These are phyloP conservation scores for Carex cristatella DNA, from an alignment of 176 grass and related monocot species.

Conservation along the genomic window DNA sequence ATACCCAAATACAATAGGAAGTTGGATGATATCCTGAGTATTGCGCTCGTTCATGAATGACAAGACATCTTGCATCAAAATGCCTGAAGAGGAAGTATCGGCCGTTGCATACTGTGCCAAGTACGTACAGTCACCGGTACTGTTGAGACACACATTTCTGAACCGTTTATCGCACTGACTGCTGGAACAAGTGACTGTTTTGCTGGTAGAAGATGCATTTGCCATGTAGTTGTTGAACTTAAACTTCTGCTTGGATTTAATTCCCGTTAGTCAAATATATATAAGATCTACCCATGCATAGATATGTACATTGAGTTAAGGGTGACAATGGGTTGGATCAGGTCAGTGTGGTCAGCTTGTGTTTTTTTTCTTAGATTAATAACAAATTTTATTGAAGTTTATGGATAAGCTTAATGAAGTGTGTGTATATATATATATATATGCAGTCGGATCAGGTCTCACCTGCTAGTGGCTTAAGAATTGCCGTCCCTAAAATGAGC, in stretches of 20 bases:
- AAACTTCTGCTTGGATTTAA: background rate
- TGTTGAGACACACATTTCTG: constrained; percentile 30
- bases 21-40: constrained; percentile 12
- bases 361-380: background rate
- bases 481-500: background rate
- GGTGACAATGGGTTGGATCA: background rate
- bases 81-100: constrained; percentile 68
- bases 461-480: background rate
- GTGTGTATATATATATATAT: too few relatives aligned
- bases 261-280: background rate
- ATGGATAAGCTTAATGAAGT: background rate
- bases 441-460: background rate
- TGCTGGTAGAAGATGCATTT: constrained; percentile 54
- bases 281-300: background rate
- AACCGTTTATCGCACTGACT: constrained; percentile 37
- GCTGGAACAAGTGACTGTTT: constrained; percentile 40
- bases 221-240: constrained; percentile 47
- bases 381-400: background rate
- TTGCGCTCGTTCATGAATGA: constrained; percentile 31
- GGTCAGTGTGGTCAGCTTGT: background rate
- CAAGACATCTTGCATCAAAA: constrained; percentile 68
- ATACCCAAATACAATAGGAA: constrained; percentile 62
- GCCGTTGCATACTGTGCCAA: constrained; percentile 30
- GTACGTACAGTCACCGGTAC: constrained; percentile 52
- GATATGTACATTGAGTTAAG: background rate